Conservation (phyloP, 148 eudicot genomes). For the Rhododendron kiyosumense region DNA sequence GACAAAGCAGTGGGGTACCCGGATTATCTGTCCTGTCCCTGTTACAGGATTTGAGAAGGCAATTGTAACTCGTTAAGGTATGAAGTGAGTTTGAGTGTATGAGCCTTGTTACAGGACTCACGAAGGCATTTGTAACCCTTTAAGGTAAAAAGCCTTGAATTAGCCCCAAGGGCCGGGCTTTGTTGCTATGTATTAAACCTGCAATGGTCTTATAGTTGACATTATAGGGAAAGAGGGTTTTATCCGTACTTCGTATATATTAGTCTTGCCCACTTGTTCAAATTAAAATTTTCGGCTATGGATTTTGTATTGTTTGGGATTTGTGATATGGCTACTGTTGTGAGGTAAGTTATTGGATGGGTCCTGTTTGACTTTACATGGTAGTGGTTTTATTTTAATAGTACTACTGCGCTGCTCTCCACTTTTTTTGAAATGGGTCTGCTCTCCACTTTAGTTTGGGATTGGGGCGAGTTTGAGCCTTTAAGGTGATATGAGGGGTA, state of each 20-base stretch:
- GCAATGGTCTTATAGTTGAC: neutral
- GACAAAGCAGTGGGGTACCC: neutral
- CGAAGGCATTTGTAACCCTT: neutral
- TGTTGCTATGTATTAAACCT: neutral
- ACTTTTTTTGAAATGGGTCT: neutral
- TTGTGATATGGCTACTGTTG: neutral
- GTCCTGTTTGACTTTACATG: neutral
- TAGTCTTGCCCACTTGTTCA: neutral
- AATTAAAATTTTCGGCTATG: neutral
- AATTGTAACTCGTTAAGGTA: neutral
- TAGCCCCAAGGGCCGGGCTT: neutral
- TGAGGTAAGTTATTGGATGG: neutral
- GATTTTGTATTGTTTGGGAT: neutral
- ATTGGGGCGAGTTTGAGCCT: neutral
- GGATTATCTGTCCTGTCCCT: neutral
- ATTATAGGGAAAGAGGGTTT: neutral
- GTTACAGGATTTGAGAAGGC: neutral
- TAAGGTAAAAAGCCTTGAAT: neutral
- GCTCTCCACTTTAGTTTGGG: neutral
- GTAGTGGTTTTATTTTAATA: neutral
- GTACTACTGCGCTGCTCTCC: neutral
- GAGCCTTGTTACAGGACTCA: neutral
- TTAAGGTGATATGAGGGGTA: neutral
- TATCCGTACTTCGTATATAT: neutral
- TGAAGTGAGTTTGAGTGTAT: neutral